phyloP scores from a whole-genome alignment of 208 protist genomes.

The Crithidia expoeki region DNA sequence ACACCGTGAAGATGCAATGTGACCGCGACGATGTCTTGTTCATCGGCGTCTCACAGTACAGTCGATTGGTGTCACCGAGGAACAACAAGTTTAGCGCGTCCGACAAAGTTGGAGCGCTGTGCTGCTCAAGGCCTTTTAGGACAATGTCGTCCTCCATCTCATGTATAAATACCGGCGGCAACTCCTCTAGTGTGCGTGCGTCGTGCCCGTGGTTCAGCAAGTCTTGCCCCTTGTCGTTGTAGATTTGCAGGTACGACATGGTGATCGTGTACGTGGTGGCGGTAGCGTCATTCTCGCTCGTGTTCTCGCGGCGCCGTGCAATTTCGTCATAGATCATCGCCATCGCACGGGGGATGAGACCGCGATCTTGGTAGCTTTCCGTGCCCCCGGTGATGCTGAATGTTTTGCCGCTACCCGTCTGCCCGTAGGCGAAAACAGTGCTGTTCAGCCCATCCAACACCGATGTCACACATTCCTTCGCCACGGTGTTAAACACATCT shows the following conservation, averaged over 20 bases:
- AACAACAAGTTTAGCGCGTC: constrained; percentile 87
- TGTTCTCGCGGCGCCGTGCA: constrained; percentile 32
- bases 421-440: constrained; percentile 92
- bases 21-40: constrained; percentile 93
- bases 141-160: constrained; percentile 67
- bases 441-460: constrained; percentile 88
- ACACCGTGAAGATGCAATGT: constrained; percentile 92
- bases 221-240: constrained; percentile 92
- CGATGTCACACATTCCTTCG: constrained; percentile 82
- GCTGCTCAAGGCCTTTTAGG: constrained; percentile 68
- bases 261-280: constrained; percentile 46
- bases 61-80: constrained; percentile 85
- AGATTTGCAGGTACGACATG: constrained; percentile 91
- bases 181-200: constrained; percentile 76
- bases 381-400: constrained; percentile 91
- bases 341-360: constrained; percentile 89
- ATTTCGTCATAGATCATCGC: constrained; percentile 84
- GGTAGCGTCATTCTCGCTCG: constrained; percentile 17
- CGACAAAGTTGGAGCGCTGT: constrained; percentile 65
- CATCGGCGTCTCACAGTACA: constrained; percentile 92
- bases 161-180: constrained; percentile 69
- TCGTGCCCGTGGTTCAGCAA: constrained; percentile 90
- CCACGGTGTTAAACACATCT: constrained; percentile 84
- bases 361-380: constrained; percentile 84
- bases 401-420: constrained; percentile 92